Percentiles rank a stretch among this genome's conserved stretches.
Conservation (phyloP, 192 early-diverging fungal species). For the Backusella circina region DNA sequence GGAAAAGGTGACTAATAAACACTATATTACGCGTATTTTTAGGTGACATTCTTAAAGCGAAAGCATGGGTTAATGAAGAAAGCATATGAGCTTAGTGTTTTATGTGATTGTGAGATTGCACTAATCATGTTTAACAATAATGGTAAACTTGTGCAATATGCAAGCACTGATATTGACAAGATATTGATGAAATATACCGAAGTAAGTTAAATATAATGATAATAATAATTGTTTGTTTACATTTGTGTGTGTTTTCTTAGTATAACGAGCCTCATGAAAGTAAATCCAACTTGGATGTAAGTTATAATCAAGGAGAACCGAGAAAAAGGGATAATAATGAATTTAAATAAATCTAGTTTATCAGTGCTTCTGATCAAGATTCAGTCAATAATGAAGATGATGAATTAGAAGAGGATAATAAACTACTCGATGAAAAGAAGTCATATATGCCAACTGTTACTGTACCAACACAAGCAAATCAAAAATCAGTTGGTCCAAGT, state of each 20-base stretch:
- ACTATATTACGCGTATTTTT: neutral
- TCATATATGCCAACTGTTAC: slow-evolving; percentile 2
- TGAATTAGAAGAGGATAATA: neutral
- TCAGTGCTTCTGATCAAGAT: slow-evolving; percentile 13
- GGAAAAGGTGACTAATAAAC: neutral
- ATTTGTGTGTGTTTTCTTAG: neutral
- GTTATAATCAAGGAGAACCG: neutral
- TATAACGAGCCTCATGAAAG: slow-evolving; percentile 42
- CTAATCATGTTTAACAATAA: slow-evolving; percentile 93
- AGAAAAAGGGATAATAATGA: neutral
- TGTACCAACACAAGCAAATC: slow-evolving; percentile 14
- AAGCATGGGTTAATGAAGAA: slow-evolving; percentile 97
- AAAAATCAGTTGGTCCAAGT: neutral
- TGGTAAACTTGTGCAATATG: slow-evolving; percentile 92
- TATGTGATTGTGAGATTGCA: slow-evolving; percentile 95
- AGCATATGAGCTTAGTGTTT: slow-evolving; percentile 92
- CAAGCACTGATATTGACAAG: slow-evolving; percentile 93
- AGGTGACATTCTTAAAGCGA: slow-evolving; percentile 94
- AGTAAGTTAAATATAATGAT: slow-evolving; percentile 20
- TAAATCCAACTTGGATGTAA: slow-evolving; percentile 39
- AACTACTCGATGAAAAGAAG: neutral
- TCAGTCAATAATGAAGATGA: slow-evolving; percentile 1
- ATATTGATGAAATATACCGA: slow-evolving; percentile 93
- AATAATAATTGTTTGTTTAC: neutral
- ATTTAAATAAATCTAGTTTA: slow-evolving; percentile 17